These are phyloP conservation scores for Aspergillus latus DNA, from an alignment of 2,329 filamentous ascomycete species.

Conservation along the genomic window DNA sequence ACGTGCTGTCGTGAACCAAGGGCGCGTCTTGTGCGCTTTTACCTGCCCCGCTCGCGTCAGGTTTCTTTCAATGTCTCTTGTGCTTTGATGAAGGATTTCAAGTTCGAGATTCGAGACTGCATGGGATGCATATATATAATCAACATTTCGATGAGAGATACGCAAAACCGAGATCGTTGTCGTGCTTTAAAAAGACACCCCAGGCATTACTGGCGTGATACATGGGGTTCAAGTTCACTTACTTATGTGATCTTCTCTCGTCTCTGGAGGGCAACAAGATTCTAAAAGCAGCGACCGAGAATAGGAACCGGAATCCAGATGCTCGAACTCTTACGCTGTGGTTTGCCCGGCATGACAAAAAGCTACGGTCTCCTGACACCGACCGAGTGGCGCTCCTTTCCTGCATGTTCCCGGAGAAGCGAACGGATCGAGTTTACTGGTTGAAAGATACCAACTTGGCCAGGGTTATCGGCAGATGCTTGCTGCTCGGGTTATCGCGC, in stretches of 20 bases:
- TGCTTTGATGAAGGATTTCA: background rate
- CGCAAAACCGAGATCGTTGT: background rate
- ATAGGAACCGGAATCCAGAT: constrained; percentile 33
- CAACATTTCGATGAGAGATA: background rate
- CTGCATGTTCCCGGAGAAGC: constrained; percentile 70
- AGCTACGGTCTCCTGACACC: constrained; percentile 58
- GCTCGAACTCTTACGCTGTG: constrained; percentile 59
- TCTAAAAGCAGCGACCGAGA: constrained; percentile 33
- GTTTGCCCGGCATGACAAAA: constrained; percentile 64
- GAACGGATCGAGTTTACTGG: constrained; percentile 75
- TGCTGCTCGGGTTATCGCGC: constrained; percentile 65
- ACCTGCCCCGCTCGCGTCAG: background rate
- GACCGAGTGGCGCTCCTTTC: constrained; percentile 68
- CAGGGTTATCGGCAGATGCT: constrained; percentile 64
- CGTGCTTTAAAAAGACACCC: background rate
- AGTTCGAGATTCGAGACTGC: background rate
- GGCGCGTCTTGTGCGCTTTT: constrained; percentile 22
- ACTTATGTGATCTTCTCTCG: constrained; percentile 73
- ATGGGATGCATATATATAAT: background rate
- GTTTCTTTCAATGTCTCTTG: background rate
- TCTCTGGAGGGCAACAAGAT: constrained; percentile 56
- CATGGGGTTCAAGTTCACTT: constrained; percentile 59
- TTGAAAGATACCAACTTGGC: constrained; percentile 63
- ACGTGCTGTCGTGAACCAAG: constrained; percentile 39
- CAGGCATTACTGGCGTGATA: background rate